These are phyloP conservation scores for Rehmannia glutinosa DNA, from an alignment of 257 asterid genomes.

Conservation along the genomic window DNA sequence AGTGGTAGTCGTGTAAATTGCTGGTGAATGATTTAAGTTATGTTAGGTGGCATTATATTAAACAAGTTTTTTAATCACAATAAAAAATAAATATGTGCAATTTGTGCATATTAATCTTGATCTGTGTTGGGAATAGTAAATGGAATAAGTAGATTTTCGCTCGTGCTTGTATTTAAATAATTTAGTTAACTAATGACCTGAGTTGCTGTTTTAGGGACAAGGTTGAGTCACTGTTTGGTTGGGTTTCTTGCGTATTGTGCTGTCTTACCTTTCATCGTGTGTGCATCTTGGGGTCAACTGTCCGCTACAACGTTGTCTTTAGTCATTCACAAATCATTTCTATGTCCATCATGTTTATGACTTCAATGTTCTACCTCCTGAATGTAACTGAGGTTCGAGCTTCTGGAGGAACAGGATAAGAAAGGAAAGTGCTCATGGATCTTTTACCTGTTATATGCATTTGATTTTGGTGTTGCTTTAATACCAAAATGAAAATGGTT, in stretches of 20 bases:
- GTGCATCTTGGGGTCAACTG: too few relatives aligned
- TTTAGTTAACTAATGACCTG: neutral
- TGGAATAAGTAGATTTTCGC: neutral
- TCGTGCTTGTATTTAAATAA: neutral
- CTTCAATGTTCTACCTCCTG: neutral
- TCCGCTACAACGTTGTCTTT: neutral
- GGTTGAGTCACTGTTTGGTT: neutral
- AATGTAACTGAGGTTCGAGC: neutral
- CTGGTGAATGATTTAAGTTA: constrained; percentile 2
- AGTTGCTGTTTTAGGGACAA: neutral
- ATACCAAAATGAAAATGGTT: neutral
- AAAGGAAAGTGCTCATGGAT: neutral
- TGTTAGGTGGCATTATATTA: neutral
- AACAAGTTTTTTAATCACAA: too few relatives aligned
- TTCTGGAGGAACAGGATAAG: neutral
- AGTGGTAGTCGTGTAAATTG: too few relatives aligned
- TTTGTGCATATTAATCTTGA: too few relatives aligned
- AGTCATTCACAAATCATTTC: neutral
- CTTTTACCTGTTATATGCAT: neutral
- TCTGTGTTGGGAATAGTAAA: too few relatives aligned
- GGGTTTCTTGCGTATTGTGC: too few relatives aligned
- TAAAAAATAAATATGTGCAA: too few relatives aligned
- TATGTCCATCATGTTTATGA: neutral
- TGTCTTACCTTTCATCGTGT: too few relatives aligned
- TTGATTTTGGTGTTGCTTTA: neutral